Base-by-base conservation (phyloP, 1,284 basidiomycete species). In the Golubevia pallescens region DNA sequence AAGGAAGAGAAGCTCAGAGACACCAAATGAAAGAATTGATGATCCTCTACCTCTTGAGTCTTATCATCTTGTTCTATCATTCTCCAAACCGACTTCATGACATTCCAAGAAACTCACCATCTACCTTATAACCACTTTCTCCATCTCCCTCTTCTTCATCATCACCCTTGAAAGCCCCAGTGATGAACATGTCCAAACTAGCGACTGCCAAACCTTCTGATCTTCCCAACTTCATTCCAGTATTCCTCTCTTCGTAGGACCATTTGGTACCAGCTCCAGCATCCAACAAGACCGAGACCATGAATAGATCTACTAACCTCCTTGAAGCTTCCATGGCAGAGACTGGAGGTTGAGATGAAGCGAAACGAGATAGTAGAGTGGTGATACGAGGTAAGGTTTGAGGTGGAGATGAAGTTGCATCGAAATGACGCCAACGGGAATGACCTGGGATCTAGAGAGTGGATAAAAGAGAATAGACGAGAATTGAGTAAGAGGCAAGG, bases 161-260 rank as follows among this genome's bases (percentile, higher is more conserved):
- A 70, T 89, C 88, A n/a, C 90, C 88, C 6, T 92, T 93, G 86
- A 97, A 97, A 60, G 93, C 86, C 0, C 95, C 95, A 3, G 88
- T 85, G 60, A 89, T 86, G 75, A 97, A 98, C 93, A 97, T 97
- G 81, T 93, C 90, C 58, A 94, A 87, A 76, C 92, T 94, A 0
- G 94, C 95, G 3, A 97, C 92, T 0, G 92, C 95, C n/a, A 98
- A 87, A 0, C 95, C 95, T 83, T 98, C 95, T 0, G 92, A 93
- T 58, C 95, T 87, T 19, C 88, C 87, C 78, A 93, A 95, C 7
- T 86, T 87, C 77, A 89, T 86, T 0, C 89, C 90, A 0, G 89
- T 89, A 38, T 78, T 78, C 8, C 87, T 86, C 73, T 96, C 94
- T 10, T 87, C 88, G 85, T 93, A 97, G 14, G 86, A 86, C 95